Evolutionary conservation across 1,139 yeast genomes (phyloP), one percentile per base, ranked within the genome.

Genomic region (Saccharomyces pastorianus): DNA sequence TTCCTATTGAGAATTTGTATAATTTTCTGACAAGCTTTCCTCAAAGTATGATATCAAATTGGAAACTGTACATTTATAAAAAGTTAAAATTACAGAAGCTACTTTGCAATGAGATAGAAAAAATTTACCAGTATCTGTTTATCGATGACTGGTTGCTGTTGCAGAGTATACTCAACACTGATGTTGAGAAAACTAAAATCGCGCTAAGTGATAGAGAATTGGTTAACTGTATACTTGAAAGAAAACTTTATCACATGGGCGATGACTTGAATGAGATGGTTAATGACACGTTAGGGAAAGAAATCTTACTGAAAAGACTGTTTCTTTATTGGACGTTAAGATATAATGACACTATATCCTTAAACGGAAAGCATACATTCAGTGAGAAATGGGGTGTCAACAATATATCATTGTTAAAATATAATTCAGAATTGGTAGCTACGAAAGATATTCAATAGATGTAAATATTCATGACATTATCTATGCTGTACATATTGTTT

Each of bases 371-470:
- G 2, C 46, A 52, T 13, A 47, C 58, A n/a, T 64, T 64, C 44
- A 56, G 64, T 4, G 64, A 64, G 53, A 61, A 61, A 49, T 68
- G 71, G 71, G 71, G 71, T 14, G 64, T 60, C 9, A 58, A 64
- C 31, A 67, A 66, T 49, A 50, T 65, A 2, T 55, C 64, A 6
- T 53, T 61, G 13, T 51, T 63, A 26, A 62, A 64, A 47, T 58
- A 55, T 46, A 53, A 58, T 6, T 61, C 63, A 25, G 54, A 56
- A 42, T 42, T 49, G 14, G 50, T 49, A 25, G 42, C 55, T 11
- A 11, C 55, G 28, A 51, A 49, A n/a, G 31, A 41, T 11, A 28
- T 46, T 6, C 32, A 46, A 42, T 20, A 23, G 17, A 25, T 26
- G 11, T 3, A 29, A 29, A 29, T 29, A 9, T 9, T 9, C 13